These are phyloP conservation scores for Garcileccinum viscosum DNA, from an alignment of 1,284 basidiomycete genomes.

Conservation along the genomic window DNA sequence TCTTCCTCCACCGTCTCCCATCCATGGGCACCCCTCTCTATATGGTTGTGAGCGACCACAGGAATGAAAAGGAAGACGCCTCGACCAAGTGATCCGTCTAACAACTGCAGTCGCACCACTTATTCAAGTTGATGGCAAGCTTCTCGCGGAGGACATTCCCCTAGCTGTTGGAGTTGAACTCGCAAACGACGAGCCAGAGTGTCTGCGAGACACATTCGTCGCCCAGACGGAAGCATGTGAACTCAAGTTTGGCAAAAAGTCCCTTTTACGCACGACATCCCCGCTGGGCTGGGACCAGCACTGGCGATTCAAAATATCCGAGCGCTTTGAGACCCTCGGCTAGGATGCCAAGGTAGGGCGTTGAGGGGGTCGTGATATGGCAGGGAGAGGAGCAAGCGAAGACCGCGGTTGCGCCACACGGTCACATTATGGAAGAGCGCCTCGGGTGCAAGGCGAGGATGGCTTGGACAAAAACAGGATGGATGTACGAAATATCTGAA, in stretches of 20 bases:
- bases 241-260: slow-evolving; percentile 57
- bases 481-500: slow-evolving; percentile 75
- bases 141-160: slow-evolving; percentile 76
- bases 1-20: slow-evolving; percentile 78
- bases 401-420: slow-evolving; percentile 61
- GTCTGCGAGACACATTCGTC: slow-evolving; percentile 67
- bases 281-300: too few species aligned
- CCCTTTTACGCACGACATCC: slow-evolving; percentile 56
- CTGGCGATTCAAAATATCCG: too few species aligned
- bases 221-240: too few species aligned
- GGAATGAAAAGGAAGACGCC: slow-evolving; percentile 60
- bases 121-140: slow-evolving; percentile 63
- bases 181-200: slow-evolving; percentile 68
- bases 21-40: slow-evolving; percentile 62
- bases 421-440: slow-evolving; percentile 70
- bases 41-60: slow-evolving; percentile 2
- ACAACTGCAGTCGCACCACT: slow-evolving; percentile 79
- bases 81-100: slow-evolving; percentile 76
- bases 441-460: slow-evolving; percentile 35
- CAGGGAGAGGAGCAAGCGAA: slow-evolving; percentile 67
- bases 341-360: slow-evolving; percentile 60
- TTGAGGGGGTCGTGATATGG: slow-evolving; percentile 64
- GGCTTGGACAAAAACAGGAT: slow-evolving; percentile 13
- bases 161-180: slow-evolving; percentile 72
- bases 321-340: slow-evolving; percentile 61